Percentiles rank a stretch among this genome's conserved stretches.
These are phyloP conservation scores for Hydnomerulius pinastri DNA, from an alignment of 768 basidiomycete genomes.

Conservation along the genomic window DNA sequence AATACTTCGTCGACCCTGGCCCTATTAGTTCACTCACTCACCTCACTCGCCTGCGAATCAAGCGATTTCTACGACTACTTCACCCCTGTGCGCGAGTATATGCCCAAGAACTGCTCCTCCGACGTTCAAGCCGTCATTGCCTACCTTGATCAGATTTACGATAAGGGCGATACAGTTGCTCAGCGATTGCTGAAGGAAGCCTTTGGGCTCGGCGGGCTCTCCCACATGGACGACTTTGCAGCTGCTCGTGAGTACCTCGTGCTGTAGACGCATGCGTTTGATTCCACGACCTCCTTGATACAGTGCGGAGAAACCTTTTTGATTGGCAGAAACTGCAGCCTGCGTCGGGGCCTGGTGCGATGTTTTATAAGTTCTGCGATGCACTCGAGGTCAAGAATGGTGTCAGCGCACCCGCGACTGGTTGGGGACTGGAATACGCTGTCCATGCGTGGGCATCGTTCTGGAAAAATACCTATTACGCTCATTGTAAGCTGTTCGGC, in stretches of 20 bases:
- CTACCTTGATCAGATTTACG: conserved; percentile 61
- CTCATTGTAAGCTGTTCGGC: conserved; percentile 38
- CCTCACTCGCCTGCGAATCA: not conserved
- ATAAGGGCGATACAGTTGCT: conserved; percentile 42
- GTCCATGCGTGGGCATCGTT: conserved; percentile 60
- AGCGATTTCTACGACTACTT: conserved; percentile 52
- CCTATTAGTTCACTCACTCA: not conserved
- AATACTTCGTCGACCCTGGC: conserved; percentile 13
- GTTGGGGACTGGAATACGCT: conserved; percentile 66
- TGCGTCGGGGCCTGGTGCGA: conserved; percentile 41
- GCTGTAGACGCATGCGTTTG: conserved; percentile 21
- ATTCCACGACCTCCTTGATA: conserved; percentile 18
- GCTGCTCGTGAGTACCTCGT: conserved; percentile 44
- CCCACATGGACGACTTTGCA: conserved; percentile 68
- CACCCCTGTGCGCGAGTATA: conserved; percentile 66
- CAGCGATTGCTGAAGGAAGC: conserved; percentile 55
- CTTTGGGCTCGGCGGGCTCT: conserved; percentile 59
- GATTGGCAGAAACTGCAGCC: conserved; percentile 71
- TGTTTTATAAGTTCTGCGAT: conserved; percentile 43
- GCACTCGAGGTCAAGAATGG: conserved; percentile 41
- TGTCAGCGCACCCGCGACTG: conserved; percentile 43
- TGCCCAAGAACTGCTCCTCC: conserved; percentile 74
- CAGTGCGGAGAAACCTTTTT: conserved; percentile 54
- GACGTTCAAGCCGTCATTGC: conserved; percentile 66
- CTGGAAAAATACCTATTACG: conserved; percentile 54